Evolutionary conservation across 192 early-diverging fungal species (phyloP), one percentile per base, ranked within the genome.

Genomic region (Backusella westeae): DNA sequence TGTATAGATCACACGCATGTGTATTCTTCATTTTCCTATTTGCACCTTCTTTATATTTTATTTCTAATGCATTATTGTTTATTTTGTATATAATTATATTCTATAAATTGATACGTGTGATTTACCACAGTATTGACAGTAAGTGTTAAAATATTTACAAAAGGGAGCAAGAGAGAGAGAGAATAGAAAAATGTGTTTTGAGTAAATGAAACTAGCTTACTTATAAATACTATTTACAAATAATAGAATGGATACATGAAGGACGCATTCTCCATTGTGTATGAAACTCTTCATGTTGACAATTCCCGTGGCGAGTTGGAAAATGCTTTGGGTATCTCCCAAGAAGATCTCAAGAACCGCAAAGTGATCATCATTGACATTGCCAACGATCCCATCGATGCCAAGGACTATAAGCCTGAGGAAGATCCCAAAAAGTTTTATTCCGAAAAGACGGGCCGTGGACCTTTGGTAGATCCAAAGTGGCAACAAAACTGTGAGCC

Each of bases 241-340:
- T 29, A 63, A 63, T 82, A 87, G 69, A 92, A 89, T 77, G 90
- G 89, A 38, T 93, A 85, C 70, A 91, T 94, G 89, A 87, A 89
- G 69, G 87, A 89, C 1, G 86, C 79, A 52, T 92, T 94, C 80
- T 88, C 89, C 44, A 85, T 94, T 72, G 84, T 91, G 5, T 90
- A 90, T 26, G 93, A 94, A 79, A 90, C 92, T 1, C 85, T 92
- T 75, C 92, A 94, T 56, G 84, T 92, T 44, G 82, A 88, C 42
- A 78, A 80, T 15, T 90, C 91, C 79, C 91, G 92, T 75, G 93
- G 90, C 29, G 84, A 91, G 39, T 81, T 90, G 35, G 89, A 90
- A 42, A 94, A 93, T 74, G 93, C 82, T 6, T 56, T 80, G n/a
- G 80, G 78, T 34, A 76, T 80, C 63, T 73, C 81, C 26, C 52